These are phyloP conservation scores for Pontederia paniculata DNA, from an alignment of 176 grass and related monocot genomes.

Conservation along the genomic window DNA sequence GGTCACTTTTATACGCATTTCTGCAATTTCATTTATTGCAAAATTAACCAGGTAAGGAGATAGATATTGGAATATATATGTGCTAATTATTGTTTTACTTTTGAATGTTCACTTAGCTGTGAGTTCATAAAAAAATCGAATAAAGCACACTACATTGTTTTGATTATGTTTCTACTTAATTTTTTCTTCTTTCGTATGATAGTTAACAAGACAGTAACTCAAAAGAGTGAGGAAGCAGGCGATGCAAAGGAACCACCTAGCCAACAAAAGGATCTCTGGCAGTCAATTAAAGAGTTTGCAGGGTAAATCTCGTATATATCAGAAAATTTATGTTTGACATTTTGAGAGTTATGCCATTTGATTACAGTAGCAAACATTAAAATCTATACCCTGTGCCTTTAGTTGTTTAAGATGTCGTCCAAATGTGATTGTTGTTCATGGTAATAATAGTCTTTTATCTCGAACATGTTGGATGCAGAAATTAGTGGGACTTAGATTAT, in stretches of 20 bases:
- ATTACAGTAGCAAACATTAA: background rate
- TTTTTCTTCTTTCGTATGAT: slow-evolving; percentile 12
- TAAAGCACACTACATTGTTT: background rate
- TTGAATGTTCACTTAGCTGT: too few relatives aligned
- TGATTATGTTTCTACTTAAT: background rate
- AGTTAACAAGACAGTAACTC: slow-evolving; percentile 39
- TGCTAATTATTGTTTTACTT: too few relatives aligned
- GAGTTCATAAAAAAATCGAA: too few relatives aligned
- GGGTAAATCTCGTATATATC: slow-evolving; percentile 41
- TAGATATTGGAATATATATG: background rate
- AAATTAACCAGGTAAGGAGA: background rate
- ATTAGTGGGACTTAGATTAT: too few relatives aligned
- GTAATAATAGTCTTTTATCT: too few relatives aligned
- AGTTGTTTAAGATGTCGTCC: too few relatives aligned
- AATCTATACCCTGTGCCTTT: too few relatives aligned
- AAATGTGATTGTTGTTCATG: too few relatives aligned
- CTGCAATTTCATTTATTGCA: background rate
- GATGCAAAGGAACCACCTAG: slow-evolving; percentile 24
- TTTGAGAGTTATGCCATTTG: background rate
- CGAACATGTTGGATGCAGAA: too few relatives aligned
- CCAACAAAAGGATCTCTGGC: slow-evolving; percentile 60
- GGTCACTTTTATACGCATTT: background rate
- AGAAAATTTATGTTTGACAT: background rate
- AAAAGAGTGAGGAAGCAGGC: slow-evolving; percentile 29
- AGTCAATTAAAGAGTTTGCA: slow-evolving; percentile 82